These are phyloP conservation scores for Hypoxylon sp. DNA, from an alignment of 2,329 filamentous ascomycete species.

Conservation along the genomic window DNA sequence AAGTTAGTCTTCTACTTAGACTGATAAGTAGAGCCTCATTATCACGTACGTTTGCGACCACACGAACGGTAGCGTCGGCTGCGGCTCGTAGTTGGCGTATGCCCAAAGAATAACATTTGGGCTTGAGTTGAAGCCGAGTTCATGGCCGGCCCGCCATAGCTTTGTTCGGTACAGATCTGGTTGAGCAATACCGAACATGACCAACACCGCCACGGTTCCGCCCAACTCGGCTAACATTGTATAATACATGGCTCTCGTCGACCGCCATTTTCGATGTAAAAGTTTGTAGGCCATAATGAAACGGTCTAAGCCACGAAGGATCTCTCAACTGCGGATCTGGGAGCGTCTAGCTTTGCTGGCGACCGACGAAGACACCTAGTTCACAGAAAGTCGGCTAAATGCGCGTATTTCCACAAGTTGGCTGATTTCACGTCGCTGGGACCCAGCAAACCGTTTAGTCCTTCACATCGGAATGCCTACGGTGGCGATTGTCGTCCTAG, in stretches of 20 bases:
- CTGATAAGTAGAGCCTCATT: slow-evolving; percentile 1
- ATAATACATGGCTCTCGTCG: slow-evolving; percentile 71
- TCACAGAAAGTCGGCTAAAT: slow-evolving; percentile 33
- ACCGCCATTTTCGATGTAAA: slow-evolving; percentile 72
- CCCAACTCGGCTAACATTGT: slow-evolving; percentile 77
- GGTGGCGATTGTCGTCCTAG: slow-evolving; percentile 34
- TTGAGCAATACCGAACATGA: slow-evolving; percentile 80
- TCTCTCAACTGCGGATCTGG: slow-evolving; percentile 21
- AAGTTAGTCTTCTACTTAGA: slow-evolving; percentile 34
- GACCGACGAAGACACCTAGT: slow-evolving; percentile 14
- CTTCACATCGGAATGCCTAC: slow-evolving; percentile 49
- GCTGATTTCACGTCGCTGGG: slow-evolving; percentile 40
- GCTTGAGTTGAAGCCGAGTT: slow-evolving; percentile 81
- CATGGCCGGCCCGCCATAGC: slow-evolving; percentile 80
- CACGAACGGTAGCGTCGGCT: slow-evolving; percentile 75
- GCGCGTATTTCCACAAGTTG: slow-evolving; percentile 29
- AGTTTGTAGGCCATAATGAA: slow-evolving; percentile 66
- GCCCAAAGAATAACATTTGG: slow-evolving; percentile 79
- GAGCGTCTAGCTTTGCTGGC: slow-evolving; percentile 31
- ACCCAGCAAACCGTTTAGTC: slow-evolving; percentile 39
- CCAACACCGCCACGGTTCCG: slow-evolving; percentile 75
- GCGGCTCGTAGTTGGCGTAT: slow-evolving; percentile 77
- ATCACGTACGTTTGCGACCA: slow-evolving; percentile 79
- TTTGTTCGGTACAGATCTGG: slow-evolving; percentile 80
- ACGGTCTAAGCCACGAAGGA: slow-evolving; percentile 40